Base-by-base conservation (phyloP, 768 basidiomycete genomes). In the Lactarius deliciosus region DNA sequence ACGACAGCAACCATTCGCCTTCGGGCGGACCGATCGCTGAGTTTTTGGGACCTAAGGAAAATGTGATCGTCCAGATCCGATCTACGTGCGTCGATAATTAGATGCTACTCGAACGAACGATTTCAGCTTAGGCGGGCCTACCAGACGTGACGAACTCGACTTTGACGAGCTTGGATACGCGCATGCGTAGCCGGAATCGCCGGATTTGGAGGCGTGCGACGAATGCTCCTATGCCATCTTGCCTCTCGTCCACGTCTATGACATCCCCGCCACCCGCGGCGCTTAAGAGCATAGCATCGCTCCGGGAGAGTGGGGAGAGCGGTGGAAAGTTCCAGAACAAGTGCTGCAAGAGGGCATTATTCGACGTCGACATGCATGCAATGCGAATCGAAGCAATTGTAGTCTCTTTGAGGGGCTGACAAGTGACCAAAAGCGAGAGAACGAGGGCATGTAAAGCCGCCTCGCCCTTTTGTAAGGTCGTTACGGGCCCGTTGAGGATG, bases 101-200 rank as follows among this genome's bases (percentile, higher is more conserved):
- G 41, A 34, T 20, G 20, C 20, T 25, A 30, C 16, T 9, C 15
- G 10, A 11, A 22, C 15, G 10, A 11, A 22, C 1, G 18, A 32
- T 9, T 36, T 36, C 36, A 38, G 32, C 6, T 40, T 41, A 43
- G 58, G 40, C 16, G 11, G 30, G 53, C 77, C 18, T 64, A 82
- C 83, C 82, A 77, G 79, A 75, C 1, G 89, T 88, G 67, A 90
- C 87, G 65, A 91, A 90, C 65, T 91, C 89, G 18, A 88, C 70
- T 7, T 69, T 72, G 34, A 91, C 81, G 25, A 76, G 64, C 64
- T 82, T 82, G 20, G 84, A 80, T 16, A 89, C 81, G 25, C 83
- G 78, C 88, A 91, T 87, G 18, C 90, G 80, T 70, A 84, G 85
- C 73, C 89, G 87, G 74, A 90, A 91, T 59, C 83, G 79, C 30